phyloP scores from a whole-genome alignment of 2,329 filamentous ascomycete species.

The Diaporthe destruens region DNA sequence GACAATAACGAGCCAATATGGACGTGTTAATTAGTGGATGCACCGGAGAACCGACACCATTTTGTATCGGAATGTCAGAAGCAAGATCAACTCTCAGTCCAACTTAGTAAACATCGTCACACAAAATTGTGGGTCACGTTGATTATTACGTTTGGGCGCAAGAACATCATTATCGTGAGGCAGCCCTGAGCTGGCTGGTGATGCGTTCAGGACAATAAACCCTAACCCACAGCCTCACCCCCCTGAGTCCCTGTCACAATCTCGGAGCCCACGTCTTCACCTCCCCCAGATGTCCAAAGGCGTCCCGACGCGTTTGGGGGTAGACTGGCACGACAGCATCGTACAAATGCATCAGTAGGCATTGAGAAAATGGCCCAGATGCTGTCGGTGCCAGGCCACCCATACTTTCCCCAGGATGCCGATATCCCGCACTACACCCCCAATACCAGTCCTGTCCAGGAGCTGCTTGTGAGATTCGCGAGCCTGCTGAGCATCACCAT shows the following conservation, averaged over 20 bases:
- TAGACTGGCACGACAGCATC: neutral
- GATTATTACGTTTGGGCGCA: neutral
- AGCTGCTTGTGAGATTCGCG: slow-evolving; percentile 55
- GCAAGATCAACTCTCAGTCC: too few relatives aligned
- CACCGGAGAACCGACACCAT: too few relatives aligned
- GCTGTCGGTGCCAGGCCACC: slow-evolving; percentile 51
- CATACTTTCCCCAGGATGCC: slow-evolving; percentile 63
- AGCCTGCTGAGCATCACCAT: slow-evolving; percentile 54
- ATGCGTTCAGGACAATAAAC: neutral
- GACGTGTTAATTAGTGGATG: too few relatives aligned
- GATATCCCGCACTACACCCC: slow-evolving; percentile 59
- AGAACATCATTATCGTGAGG: neutral
- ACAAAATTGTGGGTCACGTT: too few relatives aligned
- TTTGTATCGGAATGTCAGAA: too few relatives aligned
- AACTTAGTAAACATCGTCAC: too few relatives aligned
- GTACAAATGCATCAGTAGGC: accelerated
- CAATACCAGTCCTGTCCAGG: slow-evolving; percentile 56
- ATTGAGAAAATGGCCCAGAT: slow-evolving; percentile 35
- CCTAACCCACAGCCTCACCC: neutral
- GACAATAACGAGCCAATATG: too few relatives aligned
- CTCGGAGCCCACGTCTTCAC: neutral
- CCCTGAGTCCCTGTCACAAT: neutral
- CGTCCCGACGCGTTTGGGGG: too few relatives aligned
- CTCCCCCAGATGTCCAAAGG: neutral
- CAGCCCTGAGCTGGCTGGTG: too few relatives aligned